Conservation (phyloP, 192 early-diverging fungal genomes). For the Coemansia furcata region DNA sequence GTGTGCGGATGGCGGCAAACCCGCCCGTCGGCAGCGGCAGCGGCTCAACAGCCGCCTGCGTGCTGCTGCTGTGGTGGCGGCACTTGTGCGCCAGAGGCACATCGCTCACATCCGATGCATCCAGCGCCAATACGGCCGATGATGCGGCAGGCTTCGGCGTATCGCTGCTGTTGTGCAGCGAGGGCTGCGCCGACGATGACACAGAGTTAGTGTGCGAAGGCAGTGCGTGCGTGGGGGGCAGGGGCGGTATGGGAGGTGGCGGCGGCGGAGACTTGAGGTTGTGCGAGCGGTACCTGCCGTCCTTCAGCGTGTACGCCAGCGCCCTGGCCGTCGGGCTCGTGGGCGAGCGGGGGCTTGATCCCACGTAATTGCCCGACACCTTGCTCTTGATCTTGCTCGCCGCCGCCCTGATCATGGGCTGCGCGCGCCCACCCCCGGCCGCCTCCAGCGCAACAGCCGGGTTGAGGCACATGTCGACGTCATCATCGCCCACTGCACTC, state of each 20-base stretch:
- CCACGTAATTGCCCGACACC: slow-evolving; percentile 29
- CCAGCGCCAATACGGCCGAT: too few species aligned
- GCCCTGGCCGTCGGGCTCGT: slow-evolving; percentile 7
- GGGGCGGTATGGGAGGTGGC: background rate
- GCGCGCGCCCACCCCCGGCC: background rate
- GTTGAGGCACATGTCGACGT: slow-evolving; percentile 2
- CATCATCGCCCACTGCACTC: slow-evolving; percentile 6
- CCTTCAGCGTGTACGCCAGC: slow-evolving; percentile 41
- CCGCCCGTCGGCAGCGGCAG: slow-evolving; percentile 32
- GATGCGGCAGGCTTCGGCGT: too few species aligned
- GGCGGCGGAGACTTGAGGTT: background rate
- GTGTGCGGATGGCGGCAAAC: background rate
- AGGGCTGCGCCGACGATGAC: too few species aligned
- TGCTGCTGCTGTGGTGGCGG: background rate
- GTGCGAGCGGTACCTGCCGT: slow-evolving; percentile 40
- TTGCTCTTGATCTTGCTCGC: slow-evolving; percentile 34
- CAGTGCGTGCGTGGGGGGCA: too few species aligned
- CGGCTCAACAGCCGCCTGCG: background rate
- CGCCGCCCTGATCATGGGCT: slow-evolving; percentile 10
- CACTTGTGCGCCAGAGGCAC: background rate
- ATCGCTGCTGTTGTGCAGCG: too few species aligned
- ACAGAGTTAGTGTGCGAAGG: too few species aligned
- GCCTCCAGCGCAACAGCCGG: background rate
- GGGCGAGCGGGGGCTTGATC: slow-evolving; percentile 18
- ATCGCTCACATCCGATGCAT: too few species aligned